Base-by-base conservation (phyloP, 1,284 basidiomycete species). In the Mycosarcoma mackinlayi region DNA sequence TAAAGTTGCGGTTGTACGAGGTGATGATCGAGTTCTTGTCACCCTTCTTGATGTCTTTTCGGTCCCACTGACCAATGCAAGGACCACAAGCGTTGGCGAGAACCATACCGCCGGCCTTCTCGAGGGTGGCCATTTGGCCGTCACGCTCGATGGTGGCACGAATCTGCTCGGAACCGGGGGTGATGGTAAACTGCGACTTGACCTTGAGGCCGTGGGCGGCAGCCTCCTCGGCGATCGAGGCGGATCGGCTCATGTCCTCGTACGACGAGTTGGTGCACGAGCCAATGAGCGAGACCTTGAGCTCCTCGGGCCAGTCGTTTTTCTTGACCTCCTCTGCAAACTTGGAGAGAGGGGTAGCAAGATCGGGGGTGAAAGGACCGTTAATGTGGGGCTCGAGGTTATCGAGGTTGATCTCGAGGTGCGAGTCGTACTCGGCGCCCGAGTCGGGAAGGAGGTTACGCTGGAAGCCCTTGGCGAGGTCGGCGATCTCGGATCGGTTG, bases 201-300 rank as follows among this genome's bases (percentile, higher is more conserved):
- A 90, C 88, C 77, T 89, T 87, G 67, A 98, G 88, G 78, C 96
- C 94, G 83, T 95, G 94, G 14, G 86, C 86, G 53, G 88, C 85
- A 71, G 94, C 96, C 86, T 98, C 90, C 77, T 88, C 88, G 76
- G 92, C 94, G 81, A 98, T 98, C 52, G 91, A 91, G 45, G 94
- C 94, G 40, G 94, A 92, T 82, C 96, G 93, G 46, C 92, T 92
- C 95, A 98, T 98, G 86, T 99, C 96, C 86, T 98, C 96, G 84
- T 99, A 99, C 27, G 96, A 98, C 48, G 95, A 98, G 89, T 99
- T 98, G 84, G 96, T 98, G 91, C 95, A 99, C 49, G 96, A 98
- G 62, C 96, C 95, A 83, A 98, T 98, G 61, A 98, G 89, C 67
- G 89, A 92, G 79, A 98, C 96, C 87, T 93, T 94, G 86, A 99